These are phyloP conservation scores for Thermothelomyces thermophilus DNA, from an alignment of 2,329 filamentous ascomycete species.

Conservation along the genomic window DNA sequence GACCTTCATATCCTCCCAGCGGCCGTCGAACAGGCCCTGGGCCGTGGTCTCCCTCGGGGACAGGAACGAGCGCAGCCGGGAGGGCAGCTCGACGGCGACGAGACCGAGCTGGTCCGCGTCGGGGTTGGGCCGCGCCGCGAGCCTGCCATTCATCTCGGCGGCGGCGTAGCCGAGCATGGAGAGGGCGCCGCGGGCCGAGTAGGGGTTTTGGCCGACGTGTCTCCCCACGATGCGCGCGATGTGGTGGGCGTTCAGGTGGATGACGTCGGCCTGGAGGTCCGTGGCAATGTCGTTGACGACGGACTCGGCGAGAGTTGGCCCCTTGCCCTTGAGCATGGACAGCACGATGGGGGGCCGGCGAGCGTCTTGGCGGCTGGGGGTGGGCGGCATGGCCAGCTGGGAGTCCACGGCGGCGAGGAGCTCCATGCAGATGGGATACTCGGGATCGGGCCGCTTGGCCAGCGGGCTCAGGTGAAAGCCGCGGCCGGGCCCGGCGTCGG, in stretches of 20 bases:
- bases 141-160: conserved; percentile 48
- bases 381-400: conserved; percentile 27
- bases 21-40: conserved; percentile 35
- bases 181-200: conserved; percentile 43
- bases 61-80: conserved; percentile 22
- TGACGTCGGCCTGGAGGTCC: conserved; percentile 54
- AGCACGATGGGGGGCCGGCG: conserved; percentile 32
- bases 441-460: conserved; percentile 17
- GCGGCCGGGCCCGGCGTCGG: conserved; percentile 1
- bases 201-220: conserved; percentile 57
- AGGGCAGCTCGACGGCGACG: conserved; percentile 24
- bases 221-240: conserved; percentile 62
- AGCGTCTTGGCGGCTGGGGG: conserved; percentile 20
- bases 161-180: conserved; percentile 52
- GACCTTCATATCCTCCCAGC: conserved; percentile 58
- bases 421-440: conserved; percentile 28
- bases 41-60: conserved; percentile 22
- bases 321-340: conserved; percentile 32
- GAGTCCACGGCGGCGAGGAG: conserved; percentile 29
- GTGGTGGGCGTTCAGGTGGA: conserved; percentile 62
- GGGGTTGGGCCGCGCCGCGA: conserved; percentile 36
- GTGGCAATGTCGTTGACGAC: conserved; percentile 29
- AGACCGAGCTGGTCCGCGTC: conserved; percentile 35
- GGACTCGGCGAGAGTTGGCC: conserved; percentile 24
- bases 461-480: conserved; percentile 19